Base-by-base conservation (phyloP, 2,329 filamentous ascomycete genomes). In the Xylaria sp. region DNA sequence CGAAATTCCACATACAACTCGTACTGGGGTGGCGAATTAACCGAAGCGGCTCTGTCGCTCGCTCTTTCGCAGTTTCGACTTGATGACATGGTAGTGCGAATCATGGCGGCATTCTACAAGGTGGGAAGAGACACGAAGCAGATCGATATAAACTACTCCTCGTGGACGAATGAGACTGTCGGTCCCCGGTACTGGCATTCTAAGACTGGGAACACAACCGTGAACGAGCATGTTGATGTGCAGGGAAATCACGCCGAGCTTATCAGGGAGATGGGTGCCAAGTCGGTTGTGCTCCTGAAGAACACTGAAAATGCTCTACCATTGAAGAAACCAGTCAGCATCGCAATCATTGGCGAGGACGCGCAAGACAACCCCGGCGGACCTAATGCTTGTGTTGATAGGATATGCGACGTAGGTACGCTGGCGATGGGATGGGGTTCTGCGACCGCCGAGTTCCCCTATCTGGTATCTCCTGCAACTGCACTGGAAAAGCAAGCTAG, bases 41-140 rank as follows among this genome's bases (percentile, higher is more conserved):
- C 75, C 1, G 75, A 77, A 68, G 74, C 71, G 1, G 62, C 73
- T 28, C 72, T 72, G 48, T 69, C 62, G 39, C 65, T 70, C 31
- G 69, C 66, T 1, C 46, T 77, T 1, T 62, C 74, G 6, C 72
- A 62, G 39, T 76, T 73, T 65, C 58, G 75, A 20, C 66, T 77
- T 0, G 75, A 98, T 75, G 95, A 98, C 78, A 97, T 97, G 91
- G 92, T 88, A 9, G 90, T 93, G 77, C 90, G 95, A 72, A 97
- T 92, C 77, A 90, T 91, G 88, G 85, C 90, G 4, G 84, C 89
- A 57, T 89, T 87, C 76, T 91, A 90, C 82, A 91, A 91, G 79
- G 88, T 90, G 41, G 88, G 88, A 61, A 82, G 85, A 69, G 85
- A 83, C 0, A 76, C 87, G 1, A 76, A 79, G 18, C 80, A 85